Base-by-base conservation (phyloP, 164 flowering plant species). In the Taxillus chinensis region DNA sequence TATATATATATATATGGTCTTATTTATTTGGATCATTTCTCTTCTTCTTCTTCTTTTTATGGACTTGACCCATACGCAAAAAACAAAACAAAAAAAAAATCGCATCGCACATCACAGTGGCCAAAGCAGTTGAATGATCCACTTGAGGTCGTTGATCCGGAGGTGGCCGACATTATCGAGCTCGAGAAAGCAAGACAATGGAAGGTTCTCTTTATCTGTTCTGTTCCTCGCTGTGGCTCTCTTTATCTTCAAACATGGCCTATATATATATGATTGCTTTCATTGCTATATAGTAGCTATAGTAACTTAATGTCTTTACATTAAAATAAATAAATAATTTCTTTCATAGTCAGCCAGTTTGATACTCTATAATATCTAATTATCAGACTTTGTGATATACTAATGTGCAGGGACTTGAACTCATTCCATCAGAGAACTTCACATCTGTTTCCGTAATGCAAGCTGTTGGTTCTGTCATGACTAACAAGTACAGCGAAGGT, bases 401-500 rank as follows among this genome's bases (percentile, higher is more conserved):
- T 49, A 9, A 9, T 54, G 42, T 61, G 41, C 53, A 91, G 99
- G 99, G 99, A 40, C 83, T 95, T 7, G 99, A 95, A 67, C 89
- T 95, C 57, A 95, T 95, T 3, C 99, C 99, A 13, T 95, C 99
- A 0, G 99, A 95, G 82, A 95, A 95, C 69, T 95, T 95, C 73
- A 95, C 97, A 27, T 91, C 99, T 11, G 70, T 83, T 3, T 95
- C 99, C 8, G 97, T 95, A 63, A 95, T 95, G 99, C 89, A 95
- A 91, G 99, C 99, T 39, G 98, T 89, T 68, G 99, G 99, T 8
- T 95, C 99, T 15, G 75, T 95, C 68, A 95, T 95, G 99, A 91
- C 98, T 60, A 95, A 95, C 78, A 95, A 95, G 69, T 91, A 95
- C 76, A 95, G 98, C 77, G 99, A 95, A 81, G 99, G 99, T 48